phyloP scores from a whole-genome alignment of 768 basidiomycete genomes.

The Lactifluus subvellereus region DNA sequence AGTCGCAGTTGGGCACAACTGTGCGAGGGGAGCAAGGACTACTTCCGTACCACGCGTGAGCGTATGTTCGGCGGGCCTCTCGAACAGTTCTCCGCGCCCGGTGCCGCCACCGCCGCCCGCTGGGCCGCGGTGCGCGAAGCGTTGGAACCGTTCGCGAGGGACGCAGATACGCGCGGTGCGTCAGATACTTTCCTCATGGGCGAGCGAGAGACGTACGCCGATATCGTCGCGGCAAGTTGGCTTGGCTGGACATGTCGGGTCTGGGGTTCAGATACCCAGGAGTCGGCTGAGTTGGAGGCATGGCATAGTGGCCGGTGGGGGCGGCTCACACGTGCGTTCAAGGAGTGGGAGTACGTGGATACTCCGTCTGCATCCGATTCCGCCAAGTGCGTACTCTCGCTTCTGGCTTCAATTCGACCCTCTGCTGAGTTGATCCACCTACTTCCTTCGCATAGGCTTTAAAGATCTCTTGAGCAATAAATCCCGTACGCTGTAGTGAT shows the following conservation, averaged over 20 bases:
- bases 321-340: conserved; percentile 13
- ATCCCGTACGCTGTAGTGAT: background rate
- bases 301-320: conserved; percentile 36
- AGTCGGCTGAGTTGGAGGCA: conserved; percentile 38
- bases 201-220: conserved; percentile 35
- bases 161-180: conserved; percentile 15
- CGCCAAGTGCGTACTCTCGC: background rate
- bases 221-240: conserved; percentile 35
- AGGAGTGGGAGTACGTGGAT: conserved; percentile 15
- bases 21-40: conserved; percentile 33
- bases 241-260: conserved; percentile 32
- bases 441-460: background rate
- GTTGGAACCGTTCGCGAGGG: conserved; percentile 28
- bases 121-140: conserved; percentile 37
- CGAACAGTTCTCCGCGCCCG: conserved; percentile 35
- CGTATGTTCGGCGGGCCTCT: conserved; percentile 32
- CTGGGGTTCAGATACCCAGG: conserved; percentile 35
- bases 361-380: background rate
- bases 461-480: background rate
- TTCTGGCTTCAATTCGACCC: background rate
- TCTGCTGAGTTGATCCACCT: background rate
- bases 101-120: conserved; percentile 29
- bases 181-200: conserved; percentile 32
- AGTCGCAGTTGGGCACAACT: conserved; percentile 26
- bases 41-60: conserved; percentile 38